Base-by-base conservation (phyloP, 345 rosid species). In the Odontarrhena argentea region DNA sequence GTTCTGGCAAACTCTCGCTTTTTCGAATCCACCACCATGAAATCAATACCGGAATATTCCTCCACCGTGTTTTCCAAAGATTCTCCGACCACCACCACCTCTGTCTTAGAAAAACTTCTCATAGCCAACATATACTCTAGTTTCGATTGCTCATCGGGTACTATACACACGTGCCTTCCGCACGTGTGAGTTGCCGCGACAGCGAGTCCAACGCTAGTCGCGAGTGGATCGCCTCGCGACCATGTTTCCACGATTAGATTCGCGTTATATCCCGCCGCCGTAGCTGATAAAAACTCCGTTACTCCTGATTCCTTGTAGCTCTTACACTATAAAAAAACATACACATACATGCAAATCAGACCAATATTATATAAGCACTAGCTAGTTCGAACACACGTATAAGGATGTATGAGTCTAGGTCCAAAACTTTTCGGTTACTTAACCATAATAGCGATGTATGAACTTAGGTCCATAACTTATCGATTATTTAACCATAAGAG, bases 181-280 rank as follows among this genome's bases (percentile, higher is more conserved):
- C 83, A 40, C 0, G 96, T 81, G 74, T 86, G 96, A 8, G 64
- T 73, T 9, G 93, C 86, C 0, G 98, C 93, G 4, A 85, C 77
- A 0, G 91, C 85, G 0, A 92, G 79, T 8, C 97, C 98, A 5
- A 86, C 68, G 82, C 98, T 92, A 14, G 88, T 84, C 24, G 91
- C 69, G 34, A 80, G 58, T 0, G 88, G 84, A 13, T 83, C 81
- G 41, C 92, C 91, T 40, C 74, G 58, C 4, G 85, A 70, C 96
- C 98, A 87, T 1, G 93, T 79, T 55, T 92, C 98, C 2, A 89
- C 82, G 10, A 89, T 85, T 38, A 89, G 70, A 52, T 75, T 86
- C 0, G 96, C 70, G 82, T 85, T 86, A 96, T 96, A 89, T 14
- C 98, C 98, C 6, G 97, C 97, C 0, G 96, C 98, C 75, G 83